Evolutionary conservation across 2,329 filamentous ascomycete species (phyloP), one percentile per base, ranked within the genome.

Genomic region (Scedosporium aurantiacum): DNA sequence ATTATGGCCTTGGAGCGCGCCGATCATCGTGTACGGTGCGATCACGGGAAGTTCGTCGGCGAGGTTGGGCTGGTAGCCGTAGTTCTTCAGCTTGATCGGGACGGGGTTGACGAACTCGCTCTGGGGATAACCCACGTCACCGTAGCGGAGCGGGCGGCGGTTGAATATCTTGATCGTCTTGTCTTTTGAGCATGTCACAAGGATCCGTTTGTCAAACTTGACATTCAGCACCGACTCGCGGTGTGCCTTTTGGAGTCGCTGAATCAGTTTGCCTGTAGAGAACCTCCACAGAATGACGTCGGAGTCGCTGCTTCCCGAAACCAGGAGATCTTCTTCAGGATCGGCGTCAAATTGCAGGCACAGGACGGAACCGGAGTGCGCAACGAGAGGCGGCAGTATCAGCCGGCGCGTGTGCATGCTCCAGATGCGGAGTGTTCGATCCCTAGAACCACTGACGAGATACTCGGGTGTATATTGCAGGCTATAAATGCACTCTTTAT

Each of bases 111-210:
- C 73, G 0, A 68, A 66, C 37, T 62, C 58, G 10, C 66, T 60
- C 21, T 76, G 70, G 2, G 67, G 62, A 71, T 86, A 86, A 5
- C 84, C 85, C 2, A 79, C 64, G 40, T 87, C 83, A 23, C 83
- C 83, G 52, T 80, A 77, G 37, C 76, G 76, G n/a, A 96, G 76
- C 18, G 85, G 79, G 18, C 78, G 81, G 4, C 94, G 86, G 71
- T 93, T 97, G 83, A 96, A 99, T 18, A 99, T 86, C 73, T 97
- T 97, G 78, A 99, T 96, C 0, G 88, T 88, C 73, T 92, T 95
- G 73, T 99, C 94, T 72, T 99, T 99, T 57, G 93, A 97, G 69
- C 94, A 97, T 0, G 94, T 99, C 12, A 97, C 91, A 3, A 99
- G 80, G 64, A 95, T 95, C 7, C 90, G 84, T 66, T 90, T 87